Conservation (phyloP, 441 rosid species). For the Euphorbia corollata region DNA sequence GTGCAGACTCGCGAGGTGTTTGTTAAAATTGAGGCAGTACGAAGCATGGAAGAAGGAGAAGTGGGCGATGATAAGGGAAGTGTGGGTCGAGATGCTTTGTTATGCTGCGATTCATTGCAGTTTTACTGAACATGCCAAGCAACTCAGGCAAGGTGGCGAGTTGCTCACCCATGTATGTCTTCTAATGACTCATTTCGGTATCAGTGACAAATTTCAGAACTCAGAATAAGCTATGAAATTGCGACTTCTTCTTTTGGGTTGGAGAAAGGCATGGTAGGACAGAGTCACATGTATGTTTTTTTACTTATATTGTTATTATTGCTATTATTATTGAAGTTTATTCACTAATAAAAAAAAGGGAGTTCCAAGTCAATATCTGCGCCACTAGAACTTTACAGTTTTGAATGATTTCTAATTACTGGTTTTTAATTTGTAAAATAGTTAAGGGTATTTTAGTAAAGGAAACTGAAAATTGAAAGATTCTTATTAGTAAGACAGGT, state of each 20-base stretch:
- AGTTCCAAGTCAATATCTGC: neutral
- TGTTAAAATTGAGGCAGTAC: neutral
- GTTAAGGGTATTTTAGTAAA: too few species aligned
- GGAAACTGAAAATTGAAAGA: too few species aligned
- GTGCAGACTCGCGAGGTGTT: conserved; percentile 16
- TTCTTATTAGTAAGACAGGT: too few species aligned
- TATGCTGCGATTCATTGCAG: conserved; percentile 27
- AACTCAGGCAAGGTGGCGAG: conserved; percentile 32
- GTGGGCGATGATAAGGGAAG: conserved; percentile 25
- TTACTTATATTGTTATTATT: too few species aligned
- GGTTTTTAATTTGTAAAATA: neutral
- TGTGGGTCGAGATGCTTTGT: conserved; percentile 30
- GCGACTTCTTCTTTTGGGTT: neutral
- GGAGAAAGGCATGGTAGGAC: neutral
- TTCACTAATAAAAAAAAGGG: neutral
- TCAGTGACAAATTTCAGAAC: conserved; percentile 10
- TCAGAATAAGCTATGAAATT: neutral
- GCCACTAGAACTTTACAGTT: neutral
- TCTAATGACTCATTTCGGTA: conserved; percentile 27
- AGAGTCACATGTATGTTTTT: neutral
- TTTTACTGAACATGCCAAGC: conserved; percentile 27
- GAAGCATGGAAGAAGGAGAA: conserved; percentile 7
- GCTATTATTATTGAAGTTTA: neutral
- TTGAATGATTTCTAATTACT: neutral
- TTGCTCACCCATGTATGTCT: conserved; percentile 35